phyloP scores from a whole-genome alignment of 148 eudicot genomes.

The Mesembryanthemum crystallinum region DNA sequence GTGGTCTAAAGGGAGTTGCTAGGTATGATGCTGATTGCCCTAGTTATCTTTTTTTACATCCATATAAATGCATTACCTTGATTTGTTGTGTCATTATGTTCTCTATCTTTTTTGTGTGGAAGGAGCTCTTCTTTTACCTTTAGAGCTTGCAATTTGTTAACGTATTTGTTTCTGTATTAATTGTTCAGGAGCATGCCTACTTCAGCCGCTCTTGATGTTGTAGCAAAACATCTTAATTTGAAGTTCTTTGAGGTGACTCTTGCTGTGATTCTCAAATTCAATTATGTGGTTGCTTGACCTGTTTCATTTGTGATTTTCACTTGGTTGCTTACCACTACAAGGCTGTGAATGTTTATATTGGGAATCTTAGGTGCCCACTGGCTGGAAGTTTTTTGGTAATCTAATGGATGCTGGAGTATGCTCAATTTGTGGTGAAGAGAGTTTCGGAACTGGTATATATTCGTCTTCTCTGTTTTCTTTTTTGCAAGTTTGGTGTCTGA shows the following conservation, averaged over 20 bases:
- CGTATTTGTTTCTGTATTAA: constrained; percentile 13
- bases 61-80: background rate
- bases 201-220: constrained; percentile 97
- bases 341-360: background rate
- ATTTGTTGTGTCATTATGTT: background rate
- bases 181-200: constrained; percentile 96
- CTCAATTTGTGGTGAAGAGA: constrained; percentile 96
- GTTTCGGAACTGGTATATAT: constrained; percentile 90
- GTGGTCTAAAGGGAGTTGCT: constrained; percentile 94
- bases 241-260: constrained; percentile 83
- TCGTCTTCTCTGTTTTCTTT: constrained; percentile 4
- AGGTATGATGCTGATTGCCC: constrained; percentile 47
- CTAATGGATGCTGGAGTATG: constrained; percentile 96
- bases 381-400: constrained; percentile 98
- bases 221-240: constrained; percentile 74
- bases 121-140: constrained; percentile 6
- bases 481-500: background rate
- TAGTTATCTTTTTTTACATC: constrained; percentile 3
- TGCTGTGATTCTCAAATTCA: background rate
- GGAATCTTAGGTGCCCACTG: constrained; percentile 76
- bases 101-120: background rate
- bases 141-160: background rate
- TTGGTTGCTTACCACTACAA: background rate
- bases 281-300: background rate
- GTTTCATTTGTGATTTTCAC: constrained; percentile 5